Conservation (phyloP, 106 monocot genomes). For the Ottelia alismoides region DNA sequence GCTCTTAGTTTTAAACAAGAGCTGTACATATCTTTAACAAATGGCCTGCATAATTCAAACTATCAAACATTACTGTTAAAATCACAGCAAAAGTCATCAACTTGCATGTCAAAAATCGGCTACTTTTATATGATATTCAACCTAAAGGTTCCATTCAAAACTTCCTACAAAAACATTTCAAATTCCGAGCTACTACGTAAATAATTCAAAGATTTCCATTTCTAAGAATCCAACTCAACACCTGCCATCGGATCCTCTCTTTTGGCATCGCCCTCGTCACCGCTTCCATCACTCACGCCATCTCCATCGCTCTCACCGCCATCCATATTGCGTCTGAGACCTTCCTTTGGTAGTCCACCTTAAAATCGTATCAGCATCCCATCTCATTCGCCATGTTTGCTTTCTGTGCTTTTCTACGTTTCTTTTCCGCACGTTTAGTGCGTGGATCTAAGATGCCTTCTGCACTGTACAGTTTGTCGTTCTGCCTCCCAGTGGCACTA, state of each 20-base stretch:
- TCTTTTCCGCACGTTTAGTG: constrained; percentile 59
- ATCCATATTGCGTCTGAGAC: constrained; percentile 3
- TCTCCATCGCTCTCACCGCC: no score
- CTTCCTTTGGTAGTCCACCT: constrained; percentile 58
- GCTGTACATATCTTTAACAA: no score
- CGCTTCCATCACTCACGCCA: constrained; percentile 15
- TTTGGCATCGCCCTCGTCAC: constrained; percentile 12
- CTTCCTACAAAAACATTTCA: constrained; percentile 1
- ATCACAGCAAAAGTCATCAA: no score
- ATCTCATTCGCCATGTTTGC: constrained; percentile 23
- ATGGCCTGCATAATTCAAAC: no score
- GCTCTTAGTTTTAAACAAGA: no score
- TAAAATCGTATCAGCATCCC: constrained; percentile 88
- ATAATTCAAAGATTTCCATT: not conserved
- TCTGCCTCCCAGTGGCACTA: constrained; percentile 26
- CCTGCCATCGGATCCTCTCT: constrained; percentile 40
- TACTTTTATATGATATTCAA: no score
- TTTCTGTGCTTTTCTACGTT: constrained; percentile 43
- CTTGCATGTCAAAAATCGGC: no score
- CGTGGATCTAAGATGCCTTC: constrained; percentile 87
- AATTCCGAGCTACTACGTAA: no score
- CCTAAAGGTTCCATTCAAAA: no score
- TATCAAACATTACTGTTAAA: no score
- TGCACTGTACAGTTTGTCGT: constrained; percentile 62
- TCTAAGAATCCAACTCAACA: constrained; percentile 31